Base-by-base conservation (phyloP, 768 basidiomycete species). In the Boletus huronensis region DNA sequence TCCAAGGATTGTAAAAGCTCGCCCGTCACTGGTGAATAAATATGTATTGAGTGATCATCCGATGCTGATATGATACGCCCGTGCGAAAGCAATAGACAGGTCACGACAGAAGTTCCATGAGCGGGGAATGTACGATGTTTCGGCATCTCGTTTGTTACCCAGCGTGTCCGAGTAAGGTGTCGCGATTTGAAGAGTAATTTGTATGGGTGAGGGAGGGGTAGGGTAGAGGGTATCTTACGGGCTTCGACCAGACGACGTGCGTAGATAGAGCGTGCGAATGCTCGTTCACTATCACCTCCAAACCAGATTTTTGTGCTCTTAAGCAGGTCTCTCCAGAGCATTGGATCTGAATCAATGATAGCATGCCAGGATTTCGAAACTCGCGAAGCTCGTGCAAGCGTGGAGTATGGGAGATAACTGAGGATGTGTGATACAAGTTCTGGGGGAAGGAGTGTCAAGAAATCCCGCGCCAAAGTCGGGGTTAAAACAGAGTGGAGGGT, bases 31-130 rank as follows among this genome's bases (percentile, higher is more conserved):
- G 92, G 94, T 23, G 87, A 88, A 69, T 96, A 98, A 43, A 99
- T 85, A 65, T 95, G 91, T 65, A 98, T 97, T 4, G 93, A 90
- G 63, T 98, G 93, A 71, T 98, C 95, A 70, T 99, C 96, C 0
- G 93, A 96, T 11, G 96, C 95, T 11, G 92, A 94, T 64, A 99
- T 93, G 73, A 99, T 93, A 57, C 95, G 92, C 29, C 90, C 90
- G 56, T 85, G 84, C 47, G 96, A 97, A 75, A 99, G 92, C 63
- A 98, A 82, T 43, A 98, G 83, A 70, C 94, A 97, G 39, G 96
- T 99, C 68, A 99, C 93, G 57, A 98, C 96, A 23, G 88, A 85
- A 42, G 82, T 82, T 0, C 93, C 92, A 62, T 94, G 90, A 11
- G 94, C 94, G 1, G 87, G 80, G 75, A 98, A 96, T 5, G 87